Conservation (phyloP, 2,329 filamentous ascomycete species). For the Fusarium sp. region DNA sequence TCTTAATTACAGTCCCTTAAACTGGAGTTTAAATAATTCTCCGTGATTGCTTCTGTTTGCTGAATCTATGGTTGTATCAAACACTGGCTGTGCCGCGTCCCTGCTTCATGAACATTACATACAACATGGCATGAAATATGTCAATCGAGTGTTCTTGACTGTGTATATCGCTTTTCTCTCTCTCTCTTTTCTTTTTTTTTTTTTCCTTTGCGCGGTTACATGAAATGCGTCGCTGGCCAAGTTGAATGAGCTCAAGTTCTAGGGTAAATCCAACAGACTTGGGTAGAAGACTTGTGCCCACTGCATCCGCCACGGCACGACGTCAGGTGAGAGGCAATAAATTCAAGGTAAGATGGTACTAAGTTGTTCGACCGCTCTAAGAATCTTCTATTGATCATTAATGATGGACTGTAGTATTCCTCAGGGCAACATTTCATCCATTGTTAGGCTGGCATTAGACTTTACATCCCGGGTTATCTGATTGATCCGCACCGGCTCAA, state of each 20-base stretch:
- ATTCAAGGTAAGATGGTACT: not conserved
- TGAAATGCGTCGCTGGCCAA: too few species aligned
- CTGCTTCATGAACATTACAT: not conserved
- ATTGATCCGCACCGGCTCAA: constrained; percentile 20
- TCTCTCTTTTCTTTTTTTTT: too few species aligned
- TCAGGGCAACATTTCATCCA: not conserved
- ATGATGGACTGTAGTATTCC: not conserved
- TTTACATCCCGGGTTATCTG: constrained; percentile 7
- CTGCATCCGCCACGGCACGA: too few species aligned
- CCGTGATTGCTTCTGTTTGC: not conserved
- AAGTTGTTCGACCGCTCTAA: too few species aligned
- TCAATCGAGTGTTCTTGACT: not conserved
- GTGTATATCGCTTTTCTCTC: not conserved
- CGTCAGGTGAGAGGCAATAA: not conserved
- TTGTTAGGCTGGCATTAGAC: not conserved
- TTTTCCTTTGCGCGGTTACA: too few species aligned
- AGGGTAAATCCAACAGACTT: too few species aligned
- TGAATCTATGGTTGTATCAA: constrained; percentile 1
- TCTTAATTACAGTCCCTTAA: constrained; percentile 8
- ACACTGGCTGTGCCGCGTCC: constrained; percentile 19
- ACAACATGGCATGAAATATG: not conserved
- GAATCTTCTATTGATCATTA: too few species aligned
- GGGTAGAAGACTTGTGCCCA: too few species aligned
- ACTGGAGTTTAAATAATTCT: constrained; percentile 20
- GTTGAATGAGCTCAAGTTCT: too few species aligned